phyloP scores from a whole-genome alignment of 2,329 filamentous ascomycete species.

The Dactylella cylindrospora region DNA sequence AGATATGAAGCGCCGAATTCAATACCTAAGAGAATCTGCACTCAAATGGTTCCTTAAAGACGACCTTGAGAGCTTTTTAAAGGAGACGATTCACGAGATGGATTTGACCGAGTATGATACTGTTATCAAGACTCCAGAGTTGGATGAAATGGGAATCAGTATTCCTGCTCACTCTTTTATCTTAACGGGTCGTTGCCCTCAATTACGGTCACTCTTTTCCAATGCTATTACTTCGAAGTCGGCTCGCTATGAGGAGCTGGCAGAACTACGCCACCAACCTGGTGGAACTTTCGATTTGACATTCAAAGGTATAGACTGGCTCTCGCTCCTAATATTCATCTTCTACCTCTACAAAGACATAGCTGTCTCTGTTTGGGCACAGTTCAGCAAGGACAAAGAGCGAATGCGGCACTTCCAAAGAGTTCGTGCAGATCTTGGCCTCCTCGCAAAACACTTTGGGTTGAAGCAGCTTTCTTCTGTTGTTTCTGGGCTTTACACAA shows the following conservation, averaged over 20 bases:
- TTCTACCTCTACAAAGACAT: slow-evolving; percentile 79
- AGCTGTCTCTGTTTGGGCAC: slow-evolving; percentile 83
- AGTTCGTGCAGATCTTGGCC: slow-evolving; percentile 65
- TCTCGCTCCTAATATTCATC: slow-evolving; percentile 76
- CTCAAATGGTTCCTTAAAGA: slow-evolving; percentile 46
- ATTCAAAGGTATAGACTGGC: slow-evolving; percentile 71
- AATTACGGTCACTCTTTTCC: slow-evolving; percentile 46
- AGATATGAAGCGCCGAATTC: slow-evolving; percentile 19
- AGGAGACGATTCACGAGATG: slow-evolving; percentile 42
- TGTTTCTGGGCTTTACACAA: slow-evolving; percentile 62
- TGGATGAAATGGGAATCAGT: slow-evolving; percentile 53
- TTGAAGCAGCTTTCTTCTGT: slow-evolving; percentile 70
- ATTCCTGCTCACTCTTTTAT: slow-evolving; percentile 85
- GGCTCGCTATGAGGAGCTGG: slow-evolving; percentile 14
- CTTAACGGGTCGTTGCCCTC: slow-evolving; percentile 70
- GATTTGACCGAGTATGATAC: slow-evolving; percentile 45
- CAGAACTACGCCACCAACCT: slow-evolving; percentile 37
- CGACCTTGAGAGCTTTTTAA: slow-evolving; percentile 33
- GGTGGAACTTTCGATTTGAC: slow-evolving; percentile 62
- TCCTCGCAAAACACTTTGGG: slow-evolving; percentile 18
- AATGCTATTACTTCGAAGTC: slow-evolving; percentile 14
- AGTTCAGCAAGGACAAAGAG: slow-evolving; percentile 62
- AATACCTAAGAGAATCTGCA: slow-evolving; percentile 29
- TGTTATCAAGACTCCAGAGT: slow-evolving; percentile 43
- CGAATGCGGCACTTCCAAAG: slow-evolving; percentile 72